A percentile compares a stretch with the other conserved stretches of the same genome.
phyloP scores from a whole-genome alignment of 192 early-diverging fungal genomes.

The Radiomyces spectabilis region DNA sequence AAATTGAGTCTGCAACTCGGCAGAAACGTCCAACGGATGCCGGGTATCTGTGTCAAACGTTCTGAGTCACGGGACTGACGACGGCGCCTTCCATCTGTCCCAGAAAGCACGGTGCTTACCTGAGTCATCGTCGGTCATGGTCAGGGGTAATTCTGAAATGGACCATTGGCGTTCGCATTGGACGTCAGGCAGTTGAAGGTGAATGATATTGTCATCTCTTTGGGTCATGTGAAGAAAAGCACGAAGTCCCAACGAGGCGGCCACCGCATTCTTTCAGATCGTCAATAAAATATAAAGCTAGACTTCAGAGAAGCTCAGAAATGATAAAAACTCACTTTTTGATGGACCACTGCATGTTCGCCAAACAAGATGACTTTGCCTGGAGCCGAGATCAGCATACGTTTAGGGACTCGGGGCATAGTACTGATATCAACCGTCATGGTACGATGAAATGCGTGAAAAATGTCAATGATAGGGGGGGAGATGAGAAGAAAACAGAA shows the following conservation, averaged over 20 bases:
- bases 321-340: slow-evolving; percentile 45
- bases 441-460: not conserved
- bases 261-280: slow-evolving; percentile 63
- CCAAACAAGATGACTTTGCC: slow-evolving; percentile 98
- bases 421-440: not conserved
- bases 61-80: no score
- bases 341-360: slow-evolving; percentile 96
- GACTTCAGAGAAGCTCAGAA: no score
- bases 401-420: not conserved
- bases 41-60: slow-evolving; percentile 8
- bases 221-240: slow-evolving; percentile 58
- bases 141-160: slow-evolving; percentile 33
- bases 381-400: slow-evolving; percentile 64
- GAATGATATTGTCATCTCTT: slow-evolving; percentile 34
- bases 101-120: not conserved
- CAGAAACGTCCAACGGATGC: slow-evolving; percentile 27
- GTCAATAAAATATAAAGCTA: no score
- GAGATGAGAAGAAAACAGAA: not conserved
- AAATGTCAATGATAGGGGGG: not conserved
- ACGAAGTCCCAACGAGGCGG: slow-evolving; percentile 72
- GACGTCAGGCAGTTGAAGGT: slow-evolving; percentile 59
- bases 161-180: slow-evolving; percentile 1
- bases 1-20: slow-evolving; percentile 17
- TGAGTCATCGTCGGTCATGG: slow-evolving; percentile 12
- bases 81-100: no score